Base-by-base conservation (phyloP, 1,284 basidiomycete species). In the Ustilago sp. region DNA sequence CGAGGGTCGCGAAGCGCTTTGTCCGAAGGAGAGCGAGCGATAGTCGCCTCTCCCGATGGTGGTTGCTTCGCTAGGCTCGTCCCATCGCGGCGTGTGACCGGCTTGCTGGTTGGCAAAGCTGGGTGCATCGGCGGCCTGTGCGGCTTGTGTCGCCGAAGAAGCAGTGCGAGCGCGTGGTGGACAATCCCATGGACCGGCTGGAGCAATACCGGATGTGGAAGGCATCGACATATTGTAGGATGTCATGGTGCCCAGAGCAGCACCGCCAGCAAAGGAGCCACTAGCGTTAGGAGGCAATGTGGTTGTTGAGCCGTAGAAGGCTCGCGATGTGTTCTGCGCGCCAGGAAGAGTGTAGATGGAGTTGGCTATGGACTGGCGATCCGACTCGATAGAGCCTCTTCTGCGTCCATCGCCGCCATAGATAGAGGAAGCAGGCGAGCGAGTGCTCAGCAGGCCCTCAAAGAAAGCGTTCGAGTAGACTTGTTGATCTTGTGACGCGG, bases 361-460 rank as follows among this genome's bases (percentile, higher is more conserved):
- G 41, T 75, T 80, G 63, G 74, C 72, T 19, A 82, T 74, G 12
- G 79, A 80, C 35, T 75, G 74, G 11, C 76, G 68, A 61, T 82
- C 80, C 23, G 80, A 82, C 54, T 82, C 80, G 38, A 80, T 64
- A 7, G 80, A 82, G 28, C 69, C 77, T 47, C 74, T 61, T 28
- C 78, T 67, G 19, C 77, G 61, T 8, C 56, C 69, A 15, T 75
- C 77, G 51, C 71, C 77, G 59, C 71, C 79, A 43, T 81, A 81
- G 59, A 81, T 66, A 15, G 80, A 82, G 12, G 80, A 82, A 4
- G 79, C 77, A 3, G 73, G 77, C 9, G 80, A 82, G 41, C 63
- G 67, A 2, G 63, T 47, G 31, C 66, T 62, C 4, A 76, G 69
- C 52, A 76, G 48, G 19, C 68, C 68, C 7, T 76, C 68, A 39